Conservation (phyloP, 2,329 filamentous ascomycete species). For the Chaetomiaceae sp. region DNA sequence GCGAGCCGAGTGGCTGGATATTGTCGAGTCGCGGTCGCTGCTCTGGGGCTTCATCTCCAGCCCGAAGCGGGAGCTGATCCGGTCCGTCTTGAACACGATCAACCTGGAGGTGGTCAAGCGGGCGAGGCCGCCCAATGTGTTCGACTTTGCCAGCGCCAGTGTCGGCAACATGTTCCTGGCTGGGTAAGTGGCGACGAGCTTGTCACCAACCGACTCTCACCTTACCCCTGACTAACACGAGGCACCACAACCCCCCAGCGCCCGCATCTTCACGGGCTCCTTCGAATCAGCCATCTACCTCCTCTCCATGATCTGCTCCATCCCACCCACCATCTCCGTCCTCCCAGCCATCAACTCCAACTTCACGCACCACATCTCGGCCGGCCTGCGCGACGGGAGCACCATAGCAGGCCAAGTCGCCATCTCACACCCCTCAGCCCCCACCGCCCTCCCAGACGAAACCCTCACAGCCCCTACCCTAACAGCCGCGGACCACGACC, state of each 20-base stretch:
- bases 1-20: conserved; percentile 76
- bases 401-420: conserved; percentile 88
- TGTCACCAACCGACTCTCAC: background rate
- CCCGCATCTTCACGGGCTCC: conserved; percentile 83
- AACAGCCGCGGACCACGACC: conserved; percentile 50
- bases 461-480: conserved; percentile 18
- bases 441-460: conserved; percentile 47
- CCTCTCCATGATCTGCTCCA: conserved; percentile 78
- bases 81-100: conserved; percentile 69
- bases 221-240: no score
- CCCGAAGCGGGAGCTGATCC: conserved; percentile 70
- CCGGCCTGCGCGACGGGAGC: conserved; percentile 68
- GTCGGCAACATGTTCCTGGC: conserved; percentile 78
- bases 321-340: conserved; percentile 70
- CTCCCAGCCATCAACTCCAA: conserved; percentile 92
- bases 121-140: conserved; percentile 65
- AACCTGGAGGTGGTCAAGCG: conserved; percentile 77
- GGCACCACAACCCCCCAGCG: conserved; percentile 37
- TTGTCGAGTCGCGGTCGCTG: conserved; percentile 74
- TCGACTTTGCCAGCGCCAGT: conserved; percentile 72
- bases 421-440: conserved; percentile 76
- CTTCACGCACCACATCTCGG: conserved; percentile 91
- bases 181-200: conserved; percentile 42
- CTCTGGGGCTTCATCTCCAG: conserved; percentile 70
- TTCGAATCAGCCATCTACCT: conserved; percentile 93